Conservation (phyloP, 257 asterid species). For the Fraxinus americana region DNA sequence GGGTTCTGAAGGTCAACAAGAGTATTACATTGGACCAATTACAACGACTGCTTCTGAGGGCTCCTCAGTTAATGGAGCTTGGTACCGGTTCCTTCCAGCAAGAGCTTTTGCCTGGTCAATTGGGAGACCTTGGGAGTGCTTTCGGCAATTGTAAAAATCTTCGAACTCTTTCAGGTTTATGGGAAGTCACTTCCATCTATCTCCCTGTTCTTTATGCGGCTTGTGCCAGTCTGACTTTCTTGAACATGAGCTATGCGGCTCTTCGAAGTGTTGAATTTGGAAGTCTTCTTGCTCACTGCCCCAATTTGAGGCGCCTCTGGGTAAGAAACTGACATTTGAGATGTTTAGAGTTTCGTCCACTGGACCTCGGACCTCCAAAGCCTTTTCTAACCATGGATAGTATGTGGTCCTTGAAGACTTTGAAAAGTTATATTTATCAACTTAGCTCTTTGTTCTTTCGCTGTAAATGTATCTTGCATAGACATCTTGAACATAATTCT, state of each 20-base stretch:
- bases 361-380: neutral
- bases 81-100: constrained; percentile 56
- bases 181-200: constrained; percentile 52
- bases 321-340: constrained; percentile 43
- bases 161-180: constrained; percentile 55
- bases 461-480: neutral
- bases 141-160: constrained; percentile 36
- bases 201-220: constrained; percentile 75
- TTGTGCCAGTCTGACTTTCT: constrained; percentile 64
- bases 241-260: constrained; percentile 61
- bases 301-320: constrained; percentile 79
- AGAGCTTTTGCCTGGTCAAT: constrained; percentile 33
- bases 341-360: neutral
- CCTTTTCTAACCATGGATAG: neutral
- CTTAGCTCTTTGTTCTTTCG: constrained; percentile 12
- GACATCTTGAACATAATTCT: neutral
- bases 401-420: neutral
- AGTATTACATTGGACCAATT: constrained; percentile 54
- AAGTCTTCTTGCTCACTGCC: constrained; percentile 66
- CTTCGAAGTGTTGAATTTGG: constrained; percentile 64
- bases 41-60: constrained; percentile 58
- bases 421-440: neutral
- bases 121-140: constrained; percentile 32
- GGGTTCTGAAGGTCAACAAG: constrained; percentile 74
- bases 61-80: constrained; percentile 64